Evolutionary conservation across 2,329 filamentous ascomycete genomes (phyloP), one percentile per base, ranked within the genome.

Genomic region (Bipolaris gigantea): DNA sequence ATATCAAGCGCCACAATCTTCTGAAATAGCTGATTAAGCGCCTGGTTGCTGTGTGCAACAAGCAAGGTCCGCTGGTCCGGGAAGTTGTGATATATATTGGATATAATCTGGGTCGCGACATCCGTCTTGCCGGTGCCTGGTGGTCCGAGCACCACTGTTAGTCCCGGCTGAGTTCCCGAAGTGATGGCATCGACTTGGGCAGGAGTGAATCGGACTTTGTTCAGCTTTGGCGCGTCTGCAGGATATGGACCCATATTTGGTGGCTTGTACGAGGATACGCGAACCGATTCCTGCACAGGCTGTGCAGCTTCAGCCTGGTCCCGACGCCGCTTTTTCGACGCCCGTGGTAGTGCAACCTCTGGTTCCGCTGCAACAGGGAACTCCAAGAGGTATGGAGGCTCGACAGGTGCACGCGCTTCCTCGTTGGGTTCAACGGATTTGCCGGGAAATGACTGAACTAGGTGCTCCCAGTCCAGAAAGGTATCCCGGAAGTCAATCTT

Each of bases 71-170:
- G 89, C 74, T 99, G 92, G 60, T 88, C 82, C 7, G 94, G 92
- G 72, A 97, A 99, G 76, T 97, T 96, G 79, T 97, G 93, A 71
- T 99, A 99, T 64, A 99, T 89, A 73, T 97, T 97, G 79, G 90
- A 97, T 77, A 99, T 99, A 72, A 97, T 95, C 74, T 99, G 94
- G 4, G 93, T 97, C 43, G 92, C 92, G 48, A 99, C 94, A 75
- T 99, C 94, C n/a, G 94, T 99, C 79, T 99, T 99, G 59, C 95
- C 94, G 6, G 94, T 99, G 50, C 94, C 94, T 7, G 94, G 94
- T 49, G 94, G 94, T 1, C 94, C 94, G 58, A 99, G 90, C 63
- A 99, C 89, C 43, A 99, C 85, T 1, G 93, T 97, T 47, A 99
- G 81, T 18, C 95, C 94, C 33, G 94, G 93, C 67, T 99, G 95